Conservation (phyloP, 2,329 filamentous ascomycete genomes). For the Scortechinia acanthostroma region DNA sequence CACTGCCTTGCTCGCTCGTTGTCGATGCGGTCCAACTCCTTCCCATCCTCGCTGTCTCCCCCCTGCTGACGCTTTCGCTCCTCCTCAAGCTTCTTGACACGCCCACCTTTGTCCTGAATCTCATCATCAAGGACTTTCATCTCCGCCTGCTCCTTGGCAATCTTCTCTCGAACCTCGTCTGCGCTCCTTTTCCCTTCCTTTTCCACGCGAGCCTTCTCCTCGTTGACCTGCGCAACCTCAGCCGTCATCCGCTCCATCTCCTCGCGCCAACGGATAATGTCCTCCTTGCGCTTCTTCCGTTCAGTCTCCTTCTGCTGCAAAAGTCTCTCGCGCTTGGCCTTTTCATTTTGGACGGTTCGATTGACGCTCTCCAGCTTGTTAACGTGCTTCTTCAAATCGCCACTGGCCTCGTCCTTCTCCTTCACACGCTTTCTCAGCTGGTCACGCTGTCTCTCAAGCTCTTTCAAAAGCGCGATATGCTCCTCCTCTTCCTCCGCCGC, state of each 20-base stretch:
- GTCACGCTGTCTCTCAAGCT: neutral
- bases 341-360: neutral
- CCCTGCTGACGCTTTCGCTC: conserved; percentile 38
- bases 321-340: conserved; percentile 8
- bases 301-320: conserved; percentile 54
- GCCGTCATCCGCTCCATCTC: conserved; percentile 40
- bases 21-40: conserved; percentile 37
- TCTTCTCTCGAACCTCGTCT: conserved; percentile 29
- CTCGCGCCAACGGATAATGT: conserved; percentile 47
- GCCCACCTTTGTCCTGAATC: conserved; percentile 48
- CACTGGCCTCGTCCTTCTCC: conserved; percentile 1
- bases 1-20: conserved; percentile 34
- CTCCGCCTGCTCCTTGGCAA: conserved; percentile 30
- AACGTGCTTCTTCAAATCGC: neutral
- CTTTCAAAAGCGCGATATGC: neutral
- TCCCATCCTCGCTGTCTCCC: conserved; percentile 37
- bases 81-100: conserved; percentile 54
- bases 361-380: conserved; percentile 2
- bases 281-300: conserved; percentile 49
- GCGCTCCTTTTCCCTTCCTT: conserved; percentile 25
- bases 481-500: conserved; percentile 1
- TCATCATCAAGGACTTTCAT: conserved; percentile 54
- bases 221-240: conserved; percentile 32
- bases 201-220: conserved; percentile 29
- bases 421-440: neutral